Percentiles rank a stretch among this genome's conserved stretches.
phyloP scores from a whole-genome alignment of 2,329 filamentous ascomycete species.

The Diaporthe amygdali region DNA sequence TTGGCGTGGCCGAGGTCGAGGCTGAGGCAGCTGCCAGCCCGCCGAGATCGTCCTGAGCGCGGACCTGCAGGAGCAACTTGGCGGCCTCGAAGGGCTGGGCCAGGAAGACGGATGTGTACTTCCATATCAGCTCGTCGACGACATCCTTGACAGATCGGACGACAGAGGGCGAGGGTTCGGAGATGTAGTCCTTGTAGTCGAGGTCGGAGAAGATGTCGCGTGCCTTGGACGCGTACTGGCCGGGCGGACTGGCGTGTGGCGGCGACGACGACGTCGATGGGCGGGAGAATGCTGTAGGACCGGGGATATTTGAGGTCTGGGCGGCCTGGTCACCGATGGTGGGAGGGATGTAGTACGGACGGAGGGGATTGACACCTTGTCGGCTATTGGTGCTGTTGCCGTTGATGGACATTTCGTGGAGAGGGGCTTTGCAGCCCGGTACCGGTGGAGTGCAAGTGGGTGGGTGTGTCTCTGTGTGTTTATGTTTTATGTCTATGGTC shows the following conservation, averaged over 20 bases:
- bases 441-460: slow-evolving; percentile 27
- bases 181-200: slow-evolving; percentile 88
- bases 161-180: slow-evolving; percentile 76
- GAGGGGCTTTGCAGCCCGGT: slow-evolving; percentile 32
- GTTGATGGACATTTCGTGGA: slow-evolving; percentile 42
- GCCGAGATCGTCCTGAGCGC: slow-evolving; percentile 57
- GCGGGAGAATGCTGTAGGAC: slow-evolving; percentile 48
- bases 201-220: slow-evolving; percentile 88
- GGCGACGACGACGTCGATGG: background rate
- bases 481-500: slow-evolving; percentile 4
- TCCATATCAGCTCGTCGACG: slow-evolving; percentile 86
- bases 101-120: slow-evolving; percentile 87
- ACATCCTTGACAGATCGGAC: slow-evolving; percentile 78
- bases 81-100: slow-evolving; percentile 97
- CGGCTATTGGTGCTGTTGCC: slow-evolving; percentile 37
- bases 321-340: slow-evolving; percentile 55
- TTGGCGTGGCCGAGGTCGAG: slow-evolving; percentile 19
- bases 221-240: slow-evolving; percentile 65
- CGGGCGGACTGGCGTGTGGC: slow-evolving; percentile 47
- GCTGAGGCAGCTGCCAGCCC: slow-evolving; percentile 36
- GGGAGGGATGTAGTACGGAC: slow-evolving; percentile 72
- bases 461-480: background rate
- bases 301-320: slow-evolving; percentile 40
- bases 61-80: slow-evolving; percentile 88
- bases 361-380: slow-evolving; percentile 65